phyloP scores from a whole-genome alignment of 1,139 yeast species.

The Geotrichum candidum region DNA sequence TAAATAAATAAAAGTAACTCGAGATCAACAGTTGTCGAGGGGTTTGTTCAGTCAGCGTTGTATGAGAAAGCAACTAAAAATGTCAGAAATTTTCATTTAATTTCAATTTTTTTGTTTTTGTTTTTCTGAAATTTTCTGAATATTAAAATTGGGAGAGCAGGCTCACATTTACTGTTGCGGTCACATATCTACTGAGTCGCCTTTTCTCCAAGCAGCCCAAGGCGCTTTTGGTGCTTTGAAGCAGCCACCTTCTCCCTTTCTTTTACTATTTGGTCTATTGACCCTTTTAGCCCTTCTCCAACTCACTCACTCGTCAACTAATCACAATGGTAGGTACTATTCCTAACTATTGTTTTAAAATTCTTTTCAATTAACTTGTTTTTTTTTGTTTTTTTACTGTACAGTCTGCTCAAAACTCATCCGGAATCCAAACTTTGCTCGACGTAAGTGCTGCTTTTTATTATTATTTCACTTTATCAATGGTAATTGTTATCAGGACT shows the following conservation, averaged over 20 bases:
- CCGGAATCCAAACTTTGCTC: conserved; percentile 41
- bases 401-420: conserved; percentile 41
- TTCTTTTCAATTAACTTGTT: background rate
- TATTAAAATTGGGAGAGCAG: background rate
- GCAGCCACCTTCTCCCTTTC: conserved; percentile 9
- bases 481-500: background rate
- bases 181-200: background rate
- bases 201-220: background rate
- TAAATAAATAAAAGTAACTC: too few relatives aligned
- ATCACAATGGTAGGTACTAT: conserved; percentile 11
- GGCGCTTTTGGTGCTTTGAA: background rate
- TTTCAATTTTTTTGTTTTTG: too few relatives aligned
- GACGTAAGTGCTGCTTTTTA: conserved; percentile 28
- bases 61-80: too few relatives aligned
- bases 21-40: too few relatives aligned
- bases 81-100: background rate
- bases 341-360: background rate
- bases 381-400: background rate
- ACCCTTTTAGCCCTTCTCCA: background rate
- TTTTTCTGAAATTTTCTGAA: too few relatives aligned
- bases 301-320: background rate
- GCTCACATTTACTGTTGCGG: background rate
- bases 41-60: too few relatives aligned
- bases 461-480: background rate
- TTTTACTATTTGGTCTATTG: background rate